Conservation (phyloP, 2,329 filamentous ascomycete genomes). For the Aspergillus awamori region DNA sequence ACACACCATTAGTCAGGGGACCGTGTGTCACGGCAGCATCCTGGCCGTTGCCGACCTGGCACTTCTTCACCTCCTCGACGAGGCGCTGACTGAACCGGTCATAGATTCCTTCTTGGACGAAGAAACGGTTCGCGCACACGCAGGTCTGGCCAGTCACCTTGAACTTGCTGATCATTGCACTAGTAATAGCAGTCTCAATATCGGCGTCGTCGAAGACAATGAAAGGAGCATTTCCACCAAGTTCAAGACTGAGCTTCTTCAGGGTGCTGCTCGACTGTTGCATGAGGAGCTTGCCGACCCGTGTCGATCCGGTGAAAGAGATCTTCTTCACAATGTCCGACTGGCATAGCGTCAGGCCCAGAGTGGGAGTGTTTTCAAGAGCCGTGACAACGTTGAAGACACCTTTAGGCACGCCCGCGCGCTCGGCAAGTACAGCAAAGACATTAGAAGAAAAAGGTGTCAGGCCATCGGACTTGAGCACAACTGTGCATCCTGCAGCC, state of each 20-base stretch:
- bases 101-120: constrained; percentile 51
- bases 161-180: constrained; percentile 83
- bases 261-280: constrained; percentile 77
- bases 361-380: constrained; percentile 71
- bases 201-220: constrained; percentile 89
- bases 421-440: constrained; percentile 76
- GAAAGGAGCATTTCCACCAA: constrained; percentile 90
- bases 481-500: constrained; percentile 87
- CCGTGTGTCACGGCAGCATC: constrained; percentile 45
- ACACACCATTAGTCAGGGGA: constrained; percentile 68
- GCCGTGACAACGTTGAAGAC: constrained; percentile 85
- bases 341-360: constrained; percentile 55
- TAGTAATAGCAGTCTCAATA: constrained; percentile 75
- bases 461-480: constrained; percentile 84
- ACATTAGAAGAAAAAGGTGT: constrained; percentile 86
- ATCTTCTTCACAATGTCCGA: constrained; percentile 74
- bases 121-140: constrained; percentile 68
- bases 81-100: constrained; percentile 57
- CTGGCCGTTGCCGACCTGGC: constrained; percentile 45
- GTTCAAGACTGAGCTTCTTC: constrained; percentile 83
- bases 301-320: constrained; percentile 81
- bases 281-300: constrained; percentile 75
- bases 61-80: constrained; percentile 49
- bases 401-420: constrained; percentile 82
- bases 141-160: constrained; percentile 91